These are phyloP conservation scores for Eucalyptus pumila DNA, from an alignment of 345 rosid species.

Conservation along the genomic window DNA sequence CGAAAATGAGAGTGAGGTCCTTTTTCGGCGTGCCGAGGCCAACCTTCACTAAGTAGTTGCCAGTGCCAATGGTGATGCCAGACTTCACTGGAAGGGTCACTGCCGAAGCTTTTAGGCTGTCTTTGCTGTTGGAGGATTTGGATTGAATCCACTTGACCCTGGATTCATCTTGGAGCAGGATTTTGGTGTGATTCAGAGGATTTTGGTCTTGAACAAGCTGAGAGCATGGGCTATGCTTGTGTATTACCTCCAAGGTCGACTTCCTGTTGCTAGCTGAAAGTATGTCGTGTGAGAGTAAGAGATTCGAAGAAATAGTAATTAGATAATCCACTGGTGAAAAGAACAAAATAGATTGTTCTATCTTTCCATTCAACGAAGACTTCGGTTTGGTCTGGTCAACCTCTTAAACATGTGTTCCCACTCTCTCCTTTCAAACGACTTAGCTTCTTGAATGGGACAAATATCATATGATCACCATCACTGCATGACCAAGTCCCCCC, in stretches of 20 bases:
- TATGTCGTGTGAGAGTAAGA: not conserved
- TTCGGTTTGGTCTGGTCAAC: no score
- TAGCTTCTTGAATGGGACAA: not conserved
- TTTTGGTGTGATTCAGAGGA: not conserved
- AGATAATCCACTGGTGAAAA: not conserved
- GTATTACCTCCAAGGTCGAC: not conserved
- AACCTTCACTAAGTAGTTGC: not conserved
- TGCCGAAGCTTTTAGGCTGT: not conserved
- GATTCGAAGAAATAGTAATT: no score
- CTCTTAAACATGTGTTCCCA: no score
- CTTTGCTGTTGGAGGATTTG: not conserved
- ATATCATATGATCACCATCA: not conserved
- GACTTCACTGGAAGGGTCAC: not conserved
- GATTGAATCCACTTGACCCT: not conserved
- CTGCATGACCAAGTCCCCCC: not conserved
- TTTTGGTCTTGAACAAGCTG: not conserved
- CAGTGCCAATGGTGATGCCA: not conserved
- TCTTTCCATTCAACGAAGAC: not conserved
- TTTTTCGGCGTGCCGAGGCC: slow-evolving; percentile 2
- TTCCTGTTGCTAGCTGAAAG: not conserved
- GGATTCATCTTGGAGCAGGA: not conserved
- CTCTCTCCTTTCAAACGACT: no score
- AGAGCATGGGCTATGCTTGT: not conserved
- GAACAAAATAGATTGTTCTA: no score
- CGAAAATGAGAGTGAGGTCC: not conserved